Evolutionary conservation across 176 grass and related monocot genomes (phyloP).

Genomic region (Triticum urartu): DNA sequence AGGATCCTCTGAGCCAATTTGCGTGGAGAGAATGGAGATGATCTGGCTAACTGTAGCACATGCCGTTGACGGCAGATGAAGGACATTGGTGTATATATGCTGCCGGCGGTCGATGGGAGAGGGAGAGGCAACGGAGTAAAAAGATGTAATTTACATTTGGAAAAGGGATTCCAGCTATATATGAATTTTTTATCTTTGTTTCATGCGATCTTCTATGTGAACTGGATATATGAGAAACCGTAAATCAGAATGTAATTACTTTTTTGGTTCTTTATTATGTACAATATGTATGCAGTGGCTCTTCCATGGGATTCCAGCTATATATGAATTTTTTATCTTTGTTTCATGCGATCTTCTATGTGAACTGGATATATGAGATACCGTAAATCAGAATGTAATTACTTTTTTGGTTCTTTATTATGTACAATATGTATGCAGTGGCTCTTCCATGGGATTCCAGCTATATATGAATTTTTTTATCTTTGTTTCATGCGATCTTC

Average conservation of each 20-base stretch:
- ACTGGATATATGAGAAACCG: background rate
- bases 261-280: background rate
- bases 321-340: conserved; percentile 28
- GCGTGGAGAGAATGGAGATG: background rate
- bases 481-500: no score
- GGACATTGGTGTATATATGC: conserved; percentile 40
- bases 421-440: background rate
- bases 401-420: background rate
- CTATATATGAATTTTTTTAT: conserved; percentile 29
- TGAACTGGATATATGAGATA: background rate
- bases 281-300: background rate
- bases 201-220: conserved; percentile 26
- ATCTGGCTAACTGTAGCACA: background rate
- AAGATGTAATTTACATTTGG: conserved; percentile 17
- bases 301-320: conserved; percentile 21
- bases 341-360: conserved; percentile 30
- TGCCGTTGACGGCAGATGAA: conserved; percentile 27
- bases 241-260: background rate
- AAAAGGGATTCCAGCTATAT: conserved; percentile 29
- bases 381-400: background rate
- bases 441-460: background rate
- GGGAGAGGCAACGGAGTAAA: conserved; percentile 21
- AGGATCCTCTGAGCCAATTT: background rate
- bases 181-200: conserved; percentile 26
- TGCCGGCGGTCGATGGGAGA: conserved; percentile 17